Base-by-base conservation (phyloP, 2,329 filamentous ascomycete genomes). In the Aaosphaeria pasadenensis region DNA sequence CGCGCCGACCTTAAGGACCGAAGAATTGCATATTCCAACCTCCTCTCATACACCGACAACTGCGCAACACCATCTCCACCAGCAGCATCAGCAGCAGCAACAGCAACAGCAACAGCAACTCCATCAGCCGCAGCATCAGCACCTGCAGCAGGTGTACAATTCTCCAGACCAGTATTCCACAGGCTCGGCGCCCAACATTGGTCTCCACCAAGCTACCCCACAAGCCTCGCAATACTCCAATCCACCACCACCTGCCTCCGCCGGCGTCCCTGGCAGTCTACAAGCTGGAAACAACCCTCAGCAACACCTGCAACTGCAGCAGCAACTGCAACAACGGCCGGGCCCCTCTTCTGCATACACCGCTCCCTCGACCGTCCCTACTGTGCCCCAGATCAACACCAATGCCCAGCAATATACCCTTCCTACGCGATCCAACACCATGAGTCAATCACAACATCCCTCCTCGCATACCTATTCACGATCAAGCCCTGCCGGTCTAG, bases 401-500 rank as follows among this genome's bases (percentile, higher is more conserved):
- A 85, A 76, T 59, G 71, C 77, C 51, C 78, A 82, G 60, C 82
- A 84, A 51, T 85, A 84, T 63, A 76, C 80, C 40, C 79, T 83
- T 29, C 83, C 86, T 39, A 82, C 84, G 43, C 85, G 87, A 64
- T 82, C 86, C 24, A 80, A 84, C 47, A 81, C 80, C 39, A 75
- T 81, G 67, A 80, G 86, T 4, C 48, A 51, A 28, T 36, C 33
- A 9, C 59, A 62, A 52, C 59, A 60, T 49, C 59, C 60, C 41
- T 59, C 65, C 46, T 62, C 67, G 30, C 69, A 71, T 55, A 82
- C 78, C 65, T 92, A 95, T 72, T 91, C 91, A 42, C 83, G 89
- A 60, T 94, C 90, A 48, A 96, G 90, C 70, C 90, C 91, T 44
- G 84, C 86, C 40, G 80, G 78, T 38, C 66, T 80, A 60, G 80